Conservation (phyloP, 352 stramenopile species). For the Phytophthora rubi region DNA sequence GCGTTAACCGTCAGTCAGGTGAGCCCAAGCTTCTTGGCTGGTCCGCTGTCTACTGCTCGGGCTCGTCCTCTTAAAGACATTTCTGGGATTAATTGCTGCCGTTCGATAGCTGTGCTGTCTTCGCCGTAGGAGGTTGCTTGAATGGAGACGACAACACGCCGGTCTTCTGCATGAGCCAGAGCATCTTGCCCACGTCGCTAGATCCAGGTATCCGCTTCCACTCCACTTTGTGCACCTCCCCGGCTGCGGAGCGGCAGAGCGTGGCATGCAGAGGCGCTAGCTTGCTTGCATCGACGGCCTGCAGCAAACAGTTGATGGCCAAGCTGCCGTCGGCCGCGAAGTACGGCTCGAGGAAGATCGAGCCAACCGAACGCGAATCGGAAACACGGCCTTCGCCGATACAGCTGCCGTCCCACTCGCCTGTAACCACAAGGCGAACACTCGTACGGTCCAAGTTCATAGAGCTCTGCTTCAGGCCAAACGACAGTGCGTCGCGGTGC, state of each 20-base stretch:
- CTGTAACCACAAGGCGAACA: slow-evolving; percentile 74
- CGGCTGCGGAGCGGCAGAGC: slow-evolving; percentile 47
- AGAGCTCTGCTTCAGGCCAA: slow-evolving; percentile 77
- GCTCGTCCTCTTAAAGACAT: neutral
- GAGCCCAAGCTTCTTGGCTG: slow-evolving; percentile 11
- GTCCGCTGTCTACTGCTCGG: slow-evolving; percentile 12
- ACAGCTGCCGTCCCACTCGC: slow-evolving; percentile 83
- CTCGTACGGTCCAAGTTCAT: slow-evolving; percentile 82
- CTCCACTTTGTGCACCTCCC: slow-evolving; percentile 67
- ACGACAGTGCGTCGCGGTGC: slow-evolving; percentile 72
- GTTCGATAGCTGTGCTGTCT: slow-evolving; percentile 32
- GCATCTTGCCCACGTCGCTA: slow-evolving; percentile 72
- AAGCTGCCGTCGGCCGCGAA: slow-evolving; percentile 59
- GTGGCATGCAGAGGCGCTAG: slow-evolving; percentile 42
- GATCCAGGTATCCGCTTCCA: slow-evolving; percentile 82
- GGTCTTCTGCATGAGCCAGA: slow-evolving; percentile 80
- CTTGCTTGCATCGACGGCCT: slow-evolving; percentile 62
- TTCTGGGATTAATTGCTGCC: slow-evolving; percentile 14
- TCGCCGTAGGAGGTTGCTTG: slow-evolving; percentile 19
- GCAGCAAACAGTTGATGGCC: slow-evolving; percentile 76
- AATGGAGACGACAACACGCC: slow-evolving; percentile 43
- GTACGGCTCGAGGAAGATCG: slow-evolving; percentile 81
- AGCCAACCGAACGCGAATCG: slow-evolving; percentile 68
- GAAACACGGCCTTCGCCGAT: slow-evolving; percentile 88
- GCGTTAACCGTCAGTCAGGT: slow-evolving; percentile 7